phyloP scores from a whole-genome alignment of 257 asterid genomes.

The Lithospermum erythrorhizon region DNA sequence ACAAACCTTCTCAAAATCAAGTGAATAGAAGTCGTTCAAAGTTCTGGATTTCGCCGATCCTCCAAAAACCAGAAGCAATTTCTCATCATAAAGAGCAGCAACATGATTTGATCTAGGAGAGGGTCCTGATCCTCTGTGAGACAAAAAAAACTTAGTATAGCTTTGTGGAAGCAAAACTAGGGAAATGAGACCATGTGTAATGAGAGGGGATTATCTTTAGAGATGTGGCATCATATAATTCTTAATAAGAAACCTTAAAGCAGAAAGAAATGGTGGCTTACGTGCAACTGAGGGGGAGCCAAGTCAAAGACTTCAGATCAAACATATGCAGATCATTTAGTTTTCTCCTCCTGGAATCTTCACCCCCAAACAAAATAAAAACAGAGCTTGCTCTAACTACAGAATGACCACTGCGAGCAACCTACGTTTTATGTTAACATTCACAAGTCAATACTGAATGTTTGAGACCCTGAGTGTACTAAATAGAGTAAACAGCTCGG shows the following conservation, averaged over 20 bases:
- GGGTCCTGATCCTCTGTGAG: slow-evolving; percentile 79
- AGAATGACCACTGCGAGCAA: slow-evolving; percentile 93
- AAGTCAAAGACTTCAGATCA: slow-evolving; percentile 84
- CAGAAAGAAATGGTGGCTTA: slow-evolving; percentile 24
- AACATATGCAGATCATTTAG: slow-evolving; percentile 94
- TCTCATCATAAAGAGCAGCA: slow-evolving; percentile 88
- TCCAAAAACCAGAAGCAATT: slow-evolving; percentile 70
- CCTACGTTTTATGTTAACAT: slow-evolving; percentile 27
- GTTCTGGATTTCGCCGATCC: slow-evolving; percentile 83
- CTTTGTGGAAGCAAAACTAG: neutral
- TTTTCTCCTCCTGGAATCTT: slow-evolving; percentile 68
- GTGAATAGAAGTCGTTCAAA: slow-evolving; percentile 84
- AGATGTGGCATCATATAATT: neutral
- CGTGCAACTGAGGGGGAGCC: slow-evolving; percentile 99
- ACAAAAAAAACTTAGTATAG: slow-evolving; percentile 2
- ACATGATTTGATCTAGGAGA: slow-evolving; percentile 83
- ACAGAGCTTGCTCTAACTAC: slow-evolving; percentile 77
- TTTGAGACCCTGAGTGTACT: slow-evolving; percentile 2
- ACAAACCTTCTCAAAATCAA: slow-evolving; percentile 91
- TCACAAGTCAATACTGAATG: slow-evolving; percentile 5
- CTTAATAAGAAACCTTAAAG: neutral
- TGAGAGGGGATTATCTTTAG: neutral
- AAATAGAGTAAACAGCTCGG: neutral
- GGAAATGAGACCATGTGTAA: neutral
- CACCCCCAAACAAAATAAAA: slow-evolving; percentile 91